A percentile compares a stretch with the other conserved stretches of the same genome.
These are phyloP conservation scores for Rhizomucor pusillus DNA, from an alignment of 371 early-diverging fungal species.

Conservation along the genomic window DNA sequence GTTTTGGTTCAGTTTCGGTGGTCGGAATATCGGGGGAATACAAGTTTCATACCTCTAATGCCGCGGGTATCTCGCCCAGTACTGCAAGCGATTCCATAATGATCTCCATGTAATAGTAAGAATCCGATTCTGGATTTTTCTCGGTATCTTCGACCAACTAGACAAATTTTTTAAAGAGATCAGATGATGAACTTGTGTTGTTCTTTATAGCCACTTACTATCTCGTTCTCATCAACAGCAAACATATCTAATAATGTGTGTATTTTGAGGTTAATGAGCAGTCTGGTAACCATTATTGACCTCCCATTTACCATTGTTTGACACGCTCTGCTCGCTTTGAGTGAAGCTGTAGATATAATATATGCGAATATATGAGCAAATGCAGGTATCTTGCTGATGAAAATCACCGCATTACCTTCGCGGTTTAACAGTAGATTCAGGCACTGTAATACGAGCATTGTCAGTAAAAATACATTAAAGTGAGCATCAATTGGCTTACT, in stretches of 20 bases:
- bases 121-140: constrained; percentile 86
- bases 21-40: no score
- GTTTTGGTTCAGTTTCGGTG: no score
- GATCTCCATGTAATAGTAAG: constrained; percentile 85
- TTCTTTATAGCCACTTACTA: constrained; percentile 20
- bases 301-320: no score
- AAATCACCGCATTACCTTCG: constrained; percentile 18
- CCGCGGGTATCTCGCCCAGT: constrained; percentile 76
- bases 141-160: constrained; percentile 73
- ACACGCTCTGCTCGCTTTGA: no score
- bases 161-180: neutral
- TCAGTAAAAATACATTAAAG: neutral
- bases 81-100: constrained; percentile 79
- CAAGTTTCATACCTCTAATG: constrained; percentile 58
- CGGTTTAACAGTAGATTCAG: constrained; percentile 36
- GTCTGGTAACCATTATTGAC: no score
- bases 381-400: neutral
- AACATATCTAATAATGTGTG: constrained; percentile 46
- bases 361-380: no score
- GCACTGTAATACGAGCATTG: constrained; percentile 28
- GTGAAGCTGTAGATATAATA: no score
- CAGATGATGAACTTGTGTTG: no score
- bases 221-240: constrained; percentile 33
- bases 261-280: no score
- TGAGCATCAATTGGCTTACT: constrained; percentile 6